Percentiles rank a stretch among this genome's conserved stretches.
Evolutionary conservation across 345 rosid species (phyloP).

Genomic region (Eucalyptus fibrosa): DNA sequence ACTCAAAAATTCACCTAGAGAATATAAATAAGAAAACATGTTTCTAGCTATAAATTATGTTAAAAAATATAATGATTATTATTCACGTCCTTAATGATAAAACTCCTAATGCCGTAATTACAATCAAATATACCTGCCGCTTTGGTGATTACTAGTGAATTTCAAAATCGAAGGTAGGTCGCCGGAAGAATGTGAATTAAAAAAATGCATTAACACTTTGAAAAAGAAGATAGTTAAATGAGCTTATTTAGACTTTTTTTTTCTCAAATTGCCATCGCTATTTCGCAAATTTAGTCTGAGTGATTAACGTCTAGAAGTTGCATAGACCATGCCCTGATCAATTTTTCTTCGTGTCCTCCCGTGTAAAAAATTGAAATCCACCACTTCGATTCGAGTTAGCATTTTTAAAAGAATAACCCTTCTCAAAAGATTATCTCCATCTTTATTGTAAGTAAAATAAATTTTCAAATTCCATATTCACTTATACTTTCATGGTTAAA

Average conservation of each 20-base stretch:
- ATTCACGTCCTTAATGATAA: background rate
- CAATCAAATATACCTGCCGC: background rate
- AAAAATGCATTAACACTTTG: too few species aligned
- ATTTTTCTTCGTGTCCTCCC: background rate
- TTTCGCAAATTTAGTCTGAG: background rate
- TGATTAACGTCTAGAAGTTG: background rate
- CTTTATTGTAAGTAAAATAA: background rate
- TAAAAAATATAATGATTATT: too few species aligned
- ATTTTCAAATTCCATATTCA: background rate
- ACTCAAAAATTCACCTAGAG: too few species aligned
- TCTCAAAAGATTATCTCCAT: background rate
- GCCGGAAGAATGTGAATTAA: background rate
- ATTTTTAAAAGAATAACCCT: background rate
- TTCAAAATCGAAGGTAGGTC: background rate
- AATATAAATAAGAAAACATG: too few species aligned
- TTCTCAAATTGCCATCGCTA: accelerated
- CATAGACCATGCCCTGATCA: background rate
- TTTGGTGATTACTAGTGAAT: background rate
- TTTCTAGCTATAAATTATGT: too few species aligned
- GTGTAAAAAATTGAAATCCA: background rate
- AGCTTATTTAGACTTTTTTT: background rate
- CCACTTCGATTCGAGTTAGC: background rate
- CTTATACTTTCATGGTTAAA: background rate
- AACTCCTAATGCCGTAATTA: background rate
- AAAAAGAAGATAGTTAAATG: background rate